phyloP scores from a whole-genome alignment of 192 early-diverging fungal species.

The Podochytrium sp. region DNA sequence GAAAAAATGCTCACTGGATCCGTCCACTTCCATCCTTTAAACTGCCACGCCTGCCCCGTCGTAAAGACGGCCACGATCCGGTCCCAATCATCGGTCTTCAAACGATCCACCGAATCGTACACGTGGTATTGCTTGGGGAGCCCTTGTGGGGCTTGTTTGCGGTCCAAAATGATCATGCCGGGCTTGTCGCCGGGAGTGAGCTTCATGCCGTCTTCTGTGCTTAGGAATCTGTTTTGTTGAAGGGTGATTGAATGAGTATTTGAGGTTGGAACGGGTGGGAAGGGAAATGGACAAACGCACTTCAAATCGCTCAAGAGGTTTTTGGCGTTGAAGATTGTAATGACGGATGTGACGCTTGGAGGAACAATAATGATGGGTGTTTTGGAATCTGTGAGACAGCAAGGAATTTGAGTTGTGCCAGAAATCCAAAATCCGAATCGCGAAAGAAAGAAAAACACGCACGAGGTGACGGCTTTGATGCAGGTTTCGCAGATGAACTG shows the following conservation, averaged over 20 bases:
- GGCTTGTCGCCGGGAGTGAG: conserved; percentile 67
- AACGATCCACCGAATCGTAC: conserved; percentile 73
- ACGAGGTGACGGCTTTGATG: conserved; percentile 19
- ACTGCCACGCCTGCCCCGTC: conserved; percentile 93
- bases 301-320: conserved; percentile 77
- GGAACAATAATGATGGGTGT: conserved; percentile 95
- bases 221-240: conserved; percentile 4
- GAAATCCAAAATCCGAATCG: not conserved
- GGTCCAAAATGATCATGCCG: conserved; percentile 63
- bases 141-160: conserved; percentile 51
- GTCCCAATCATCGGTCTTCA: conserved; percentile 79
- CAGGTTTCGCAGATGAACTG: not conserved
- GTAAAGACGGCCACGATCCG: conserved; percentile 89
- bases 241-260: too few species aligned
- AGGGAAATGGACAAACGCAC: too few species aligned
- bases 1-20: conserved; percentile 84
- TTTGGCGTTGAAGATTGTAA: conserved; percentile 90
- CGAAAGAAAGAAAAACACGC: not conserved
- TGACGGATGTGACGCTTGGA: conserved; percentile 75
- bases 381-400: conserved; percentile 8
- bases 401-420: not conserved
- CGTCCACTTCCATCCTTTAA: conserved; percentile 88
- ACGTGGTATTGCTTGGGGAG: conserved; percentile 74
- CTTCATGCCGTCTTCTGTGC: conserved; percentile 61
- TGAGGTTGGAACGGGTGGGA: too few species aligned